Base-by-base conservation (phyloP, 1,284 basidiomycete genomes). In the Melampsora medusae region DNA sequence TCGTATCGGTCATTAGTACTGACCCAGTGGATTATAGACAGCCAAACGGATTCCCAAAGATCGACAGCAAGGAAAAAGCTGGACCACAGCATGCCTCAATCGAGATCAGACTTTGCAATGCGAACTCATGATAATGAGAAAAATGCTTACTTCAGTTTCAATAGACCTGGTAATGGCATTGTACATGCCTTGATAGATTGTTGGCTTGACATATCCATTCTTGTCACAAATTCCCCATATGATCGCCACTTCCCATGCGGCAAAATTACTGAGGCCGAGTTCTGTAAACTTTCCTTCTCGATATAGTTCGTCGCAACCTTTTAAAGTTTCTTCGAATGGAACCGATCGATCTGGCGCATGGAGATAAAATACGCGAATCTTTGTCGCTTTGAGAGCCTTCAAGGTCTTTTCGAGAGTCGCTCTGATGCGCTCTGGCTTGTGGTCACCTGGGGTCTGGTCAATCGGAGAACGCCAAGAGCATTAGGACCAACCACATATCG, bases 111-210 rank as follows among this genome's bases (percentile, higher is more conserved):
- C 7, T 22, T 28, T 22, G 42, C 17, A 5, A 22, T 42, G 5
- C 25, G n/a, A 25, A 12, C 5, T n/a, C 5, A 19, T 19, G n/a
- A n/a, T 19, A 31, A 9, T 19, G 12, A 25, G n/a, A 42, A 28
- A 66, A 46, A 68, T 80, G 35, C 60, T 38, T n/a, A 89, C 84
- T 78, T 89, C 88, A 0, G 86, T 85, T 80, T 89, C 88, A 56
- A 87, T 86, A 35, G 81, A 81, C 46, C 87, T 85, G 25, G 81
- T 82, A 66, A 83, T 79, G 10, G 81, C 80, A 78, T 83, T 84
- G 79, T 83, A 83, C 33, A 80, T 67, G 0, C 67, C 77, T 67
- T 78, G 77, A 68, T 78, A 78, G 33, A 77, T 62, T 4, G 74
- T 67, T 10, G 77, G 77, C 6, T 64, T 53, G 48, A 70, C 59